Evolutionary conservation across 1,284 basidiomycete species (phyloP).

Genomic region (Inonotus hispidus): DNA sequence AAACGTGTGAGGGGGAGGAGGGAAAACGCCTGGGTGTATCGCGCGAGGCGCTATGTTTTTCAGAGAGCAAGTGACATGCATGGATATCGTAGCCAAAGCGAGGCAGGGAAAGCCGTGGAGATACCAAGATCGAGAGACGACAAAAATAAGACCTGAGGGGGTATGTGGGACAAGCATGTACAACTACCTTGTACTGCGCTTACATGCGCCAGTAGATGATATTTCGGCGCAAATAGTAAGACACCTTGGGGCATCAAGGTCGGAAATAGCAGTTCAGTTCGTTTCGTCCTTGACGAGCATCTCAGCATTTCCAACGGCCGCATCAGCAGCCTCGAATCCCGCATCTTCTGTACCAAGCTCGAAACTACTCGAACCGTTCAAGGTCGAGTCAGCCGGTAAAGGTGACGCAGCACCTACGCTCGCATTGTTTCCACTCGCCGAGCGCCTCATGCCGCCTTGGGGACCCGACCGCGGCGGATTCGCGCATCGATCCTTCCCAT

Average conservation of each 20-base stretch:
- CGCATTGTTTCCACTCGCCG: conserved; percentile 34
- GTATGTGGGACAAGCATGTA: conserved; percentile 31
- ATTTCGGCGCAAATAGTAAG: conserved; percentile 5
- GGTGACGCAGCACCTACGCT: conserved; percentile 28
- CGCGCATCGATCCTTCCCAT: conserved; percentile 93
- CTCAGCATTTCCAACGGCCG: conserved; percentile 21
- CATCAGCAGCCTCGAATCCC: conserved; percentile 25
- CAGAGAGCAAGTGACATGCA: not conserved
- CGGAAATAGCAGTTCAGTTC: conserved; percentile 20
- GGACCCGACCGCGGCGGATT: conserved; percentile 81
- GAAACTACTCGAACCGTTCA: conserved; percentile 21
- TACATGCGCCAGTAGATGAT: conserved; percentile 12
- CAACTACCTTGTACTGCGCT: not conserved
- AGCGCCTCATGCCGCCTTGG: conserved; percentile 48
- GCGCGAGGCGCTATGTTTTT: not conserved
- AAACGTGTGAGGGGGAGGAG: not conserved
- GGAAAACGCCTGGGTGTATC: not conserved
- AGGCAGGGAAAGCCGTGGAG: not conserved
- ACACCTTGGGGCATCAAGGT: not conserved
- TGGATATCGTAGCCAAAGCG: not conserved
- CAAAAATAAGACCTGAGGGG: conserved; percentile 23
- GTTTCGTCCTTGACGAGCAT: conserved; percentile 24
- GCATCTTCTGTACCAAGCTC: conserved; percentile 24
- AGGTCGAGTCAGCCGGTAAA: conserved; percentile 23
- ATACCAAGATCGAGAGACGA: conserved; percentile 3